Conservation (phyloP, 306 rosid genomes). For the Crotalaria pallida region DNA sequence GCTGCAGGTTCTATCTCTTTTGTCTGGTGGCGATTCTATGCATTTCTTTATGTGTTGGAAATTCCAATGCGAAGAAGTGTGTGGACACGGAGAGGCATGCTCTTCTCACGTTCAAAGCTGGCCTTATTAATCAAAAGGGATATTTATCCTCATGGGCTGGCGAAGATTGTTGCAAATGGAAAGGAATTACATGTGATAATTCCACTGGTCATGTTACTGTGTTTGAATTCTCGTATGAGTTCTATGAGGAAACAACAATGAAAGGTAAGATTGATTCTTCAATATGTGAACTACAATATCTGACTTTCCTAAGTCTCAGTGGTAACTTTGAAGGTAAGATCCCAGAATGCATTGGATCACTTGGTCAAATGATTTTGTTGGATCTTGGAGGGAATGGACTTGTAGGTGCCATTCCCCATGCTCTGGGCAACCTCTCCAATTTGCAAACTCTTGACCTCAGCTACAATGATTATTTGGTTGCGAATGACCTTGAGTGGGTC, state of each 20-base stretch:
- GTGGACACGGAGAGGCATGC: background rate
- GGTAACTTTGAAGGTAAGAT: background rate
- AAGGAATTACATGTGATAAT: constrained; percentile 17
- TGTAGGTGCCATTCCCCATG: background rate
- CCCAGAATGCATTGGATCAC: constrained; percentile 31
- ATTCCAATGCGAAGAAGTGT: background rate
- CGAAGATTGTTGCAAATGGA: constrained; percentile 22
- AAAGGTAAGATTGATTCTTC: constrained; percentile 14
- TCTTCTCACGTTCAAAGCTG: background rate
- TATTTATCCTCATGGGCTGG: background rate
- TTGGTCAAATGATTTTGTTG: background rate
- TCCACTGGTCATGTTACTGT: constrained; percentile 9
- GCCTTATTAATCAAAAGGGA: background rate
- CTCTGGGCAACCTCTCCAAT: constrained; percentile 7
- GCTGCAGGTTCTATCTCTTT: background rate
- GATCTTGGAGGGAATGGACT: background rate
- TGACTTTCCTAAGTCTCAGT: background rate
- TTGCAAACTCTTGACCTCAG: background rate
- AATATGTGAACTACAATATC: constrained; percentile 18
- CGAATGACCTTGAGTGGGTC: constrained; percentile 22
- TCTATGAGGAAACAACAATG: no score
- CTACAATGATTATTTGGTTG: accelerated
- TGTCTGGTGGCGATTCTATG: background rate
- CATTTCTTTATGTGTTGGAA: background rate
- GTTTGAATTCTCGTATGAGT: background rate